Conservation (phyloP, 306 rosid species). For the Cucumis hystrix region DNA sequence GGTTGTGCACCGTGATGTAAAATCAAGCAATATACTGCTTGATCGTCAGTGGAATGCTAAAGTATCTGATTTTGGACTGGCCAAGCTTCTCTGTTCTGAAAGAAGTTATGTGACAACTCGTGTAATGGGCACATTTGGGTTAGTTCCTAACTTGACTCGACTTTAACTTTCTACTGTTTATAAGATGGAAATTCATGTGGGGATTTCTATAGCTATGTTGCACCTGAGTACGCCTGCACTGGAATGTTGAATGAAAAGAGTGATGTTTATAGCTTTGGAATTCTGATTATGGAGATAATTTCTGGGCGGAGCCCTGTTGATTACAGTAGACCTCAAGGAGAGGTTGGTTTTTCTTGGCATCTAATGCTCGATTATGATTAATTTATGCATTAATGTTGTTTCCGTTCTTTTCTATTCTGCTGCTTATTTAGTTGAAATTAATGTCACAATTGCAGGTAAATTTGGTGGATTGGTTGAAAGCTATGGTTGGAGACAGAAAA, state of each 20-base stretch:
- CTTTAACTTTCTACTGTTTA: neutral
- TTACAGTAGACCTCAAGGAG: slow-evolving; percentile 75
- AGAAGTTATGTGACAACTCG: slow-evolving; percentile 91
- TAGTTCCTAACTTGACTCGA: slow-evolving; percentile 21
- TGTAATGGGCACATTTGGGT: slow-evolving; percentile 99
- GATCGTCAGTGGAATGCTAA: slow-evolving; percentile 87
- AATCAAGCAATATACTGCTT: slow-evolving; percentile 82
- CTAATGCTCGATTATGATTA: neutral
- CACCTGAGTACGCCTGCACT: slow-evolving; percentile 97
- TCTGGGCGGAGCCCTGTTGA: slow-evolving; percentile 91
- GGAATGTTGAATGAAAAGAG: slow-evolving; percentile 98
- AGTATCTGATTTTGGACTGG: slow-evolving; percentile 98
- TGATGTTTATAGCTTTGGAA: slow-evolving; percentile 87
- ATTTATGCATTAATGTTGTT: neutral
- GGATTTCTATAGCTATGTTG: slow-evolving; percentile 65
- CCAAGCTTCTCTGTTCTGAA: slow-evolving; percentile 81
- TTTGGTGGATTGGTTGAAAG: slow-evolving; percentile 86
- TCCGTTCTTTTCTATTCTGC: neutral
- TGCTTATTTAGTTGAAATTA: slow-evolving; percentile 8
- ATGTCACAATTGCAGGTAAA: slow-evolving; percentile 43
- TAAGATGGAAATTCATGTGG: neutral
- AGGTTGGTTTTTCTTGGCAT: slow-evolving; percentile 43
- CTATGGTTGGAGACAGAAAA: slow-evolving; percentile 73
- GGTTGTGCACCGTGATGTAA: slow-evolving; percentile 96
- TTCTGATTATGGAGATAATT: slow-evolving; percentile 87